These are phyloP conservation scores for Lichtheimia hyalospora DNA, from an alignment of 371 early-diverging fungal genomes.

Conservation along the genomic window DNA sequence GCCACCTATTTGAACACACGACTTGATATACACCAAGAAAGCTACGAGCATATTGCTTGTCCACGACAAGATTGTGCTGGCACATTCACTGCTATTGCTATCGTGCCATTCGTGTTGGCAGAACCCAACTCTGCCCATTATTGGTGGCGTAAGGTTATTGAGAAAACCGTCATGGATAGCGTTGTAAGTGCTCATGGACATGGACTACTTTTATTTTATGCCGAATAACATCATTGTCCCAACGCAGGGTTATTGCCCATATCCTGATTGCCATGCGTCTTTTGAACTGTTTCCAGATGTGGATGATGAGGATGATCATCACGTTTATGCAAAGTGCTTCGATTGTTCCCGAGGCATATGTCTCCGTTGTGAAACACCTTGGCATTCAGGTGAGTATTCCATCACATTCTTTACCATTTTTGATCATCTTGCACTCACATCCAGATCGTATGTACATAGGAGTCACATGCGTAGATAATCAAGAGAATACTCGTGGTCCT, in stretches of 20 bases:
- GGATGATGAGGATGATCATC: neutral
- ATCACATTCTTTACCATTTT: neutral
- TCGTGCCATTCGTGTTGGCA: neutral
- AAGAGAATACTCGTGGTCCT: no score
- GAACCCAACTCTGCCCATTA: neutral
- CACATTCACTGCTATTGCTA: neutral
- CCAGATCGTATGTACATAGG: no score
- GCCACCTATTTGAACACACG: neutral
- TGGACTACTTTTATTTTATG: neutral
- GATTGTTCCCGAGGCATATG: conserved; percentile 8
- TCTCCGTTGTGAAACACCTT: conserved; percentile 1
- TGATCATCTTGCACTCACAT: no score
- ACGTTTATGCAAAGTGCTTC: conserved; percentile 3
- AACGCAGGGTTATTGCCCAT: neutral
- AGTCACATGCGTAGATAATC: no score
- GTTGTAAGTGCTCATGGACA: conserved; percentile 1
- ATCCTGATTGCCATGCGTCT: neutral
- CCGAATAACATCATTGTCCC: neutral
- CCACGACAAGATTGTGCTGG: neutral
- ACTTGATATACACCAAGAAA: neutral
- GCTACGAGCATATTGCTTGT: neutral
- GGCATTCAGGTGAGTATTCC: conserved; percentile 3
- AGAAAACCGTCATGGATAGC: conserved; percentile 10
- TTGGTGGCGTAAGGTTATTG: conserved; percentile 11
- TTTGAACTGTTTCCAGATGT: neutral